These are phyloP conservation scores for Sutorius australiensis DNA, from an alignment of 768 basidiomycete genomes.

Conservation along the genomic window DNA sequence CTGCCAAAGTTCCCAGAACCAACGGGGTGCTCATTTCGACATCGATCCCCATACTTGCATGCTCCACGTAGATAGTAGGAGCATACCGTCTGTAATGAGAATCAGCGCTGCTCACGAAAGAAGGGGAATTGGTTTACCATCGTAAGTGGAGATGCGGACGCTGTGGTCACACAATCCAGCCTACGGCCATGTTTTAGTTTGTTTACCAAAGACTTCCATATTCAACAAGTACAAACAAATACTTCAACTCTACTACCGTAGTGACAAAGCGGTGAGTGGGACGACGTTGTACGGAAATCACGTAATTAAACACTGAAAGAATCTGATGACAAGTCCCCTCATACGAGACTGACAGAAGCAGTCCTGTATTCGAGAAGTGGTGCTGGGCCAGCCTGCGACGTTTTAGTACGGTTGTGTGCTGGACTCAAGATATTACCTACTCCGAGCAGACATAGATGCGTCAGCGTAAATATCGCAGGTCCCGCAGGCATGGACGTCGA, in stretches of 20 bases:
- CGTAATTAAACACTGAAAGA: background rate
- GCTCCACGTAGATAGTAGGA: conserved; percentile 57
- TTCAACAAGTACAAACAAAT: conserved; percentile 19
- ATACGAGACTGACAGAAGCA: background rate
- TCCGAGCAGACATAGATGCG: background rate
- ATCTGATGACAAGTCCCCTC: background rate
- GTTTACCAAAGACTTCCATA: conserved; percentile 11
- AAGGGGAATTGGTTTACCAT: conserved; percentile 14
- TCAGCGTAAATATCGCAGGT: background rate
- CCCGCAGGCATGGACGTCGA: background rate
- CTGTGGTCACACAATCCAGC: background rate
- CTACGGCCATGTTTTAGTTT: background rate
- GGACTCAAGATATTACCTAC: background rate
- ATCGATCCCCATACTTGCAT: conserved; percentile 63
- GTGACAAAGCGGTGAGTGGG: too few species aligned
- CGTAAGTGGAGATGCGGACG: background rate
- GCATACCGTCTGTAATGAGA: conserved; percentile 47
- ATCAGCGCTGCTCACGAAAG: background rate
- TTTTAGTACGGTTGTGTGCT: background rate
- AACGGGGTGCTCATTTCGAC: conserved; percentile 62
- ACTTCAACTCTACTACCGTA: background rate
- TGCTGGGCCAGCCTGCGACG: background rate
- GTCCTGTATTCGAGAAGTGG: background rate
- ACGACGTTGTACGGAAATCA: too few species aligned
- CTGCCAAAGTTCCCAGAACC: conserved; percentile 45